phyloP scores from a whole-genome alignment of 495 filamentous ascomycete genomes.

The Hamigera avellanea region DNA sequence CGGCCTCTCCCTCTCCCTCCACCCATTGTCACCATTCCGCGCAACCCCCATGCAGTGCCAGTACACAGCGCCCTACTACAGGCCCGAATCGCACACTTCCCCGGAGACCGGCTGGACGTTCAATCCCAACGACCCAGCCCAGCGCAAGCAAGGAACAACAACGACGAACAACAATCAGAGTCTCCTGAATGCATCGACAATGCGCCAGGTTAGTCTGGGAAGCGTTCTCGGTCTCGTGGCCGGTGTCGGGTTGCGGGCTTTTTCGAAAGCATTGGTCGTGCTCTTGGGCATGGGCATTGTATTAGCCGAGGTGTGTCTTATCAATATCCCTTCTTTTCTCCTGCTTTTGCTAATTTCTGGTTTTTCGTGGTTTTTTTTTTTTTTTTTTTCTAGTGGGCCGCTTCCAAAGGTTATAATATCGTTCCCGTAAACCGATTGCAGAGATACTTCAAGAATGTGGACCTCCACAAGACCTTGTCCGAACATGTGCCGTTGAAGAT shows the following conservation, averaged over 20 bases:
- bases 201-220: constrained; percentile 59
- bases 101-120: constrained; percentile 19
- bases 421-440: constrained; percentile 50
- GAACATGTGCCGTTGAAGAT: constrained; percentile 68
- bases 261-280: constrained; percentile 63
- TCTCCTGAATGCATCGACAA: constrained; percentile 31
- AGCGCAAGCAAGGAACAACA: constrained; percentile 19
- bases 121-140: constrained; percentile 8
- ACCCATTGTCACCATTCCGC: constrained; percentile 28
- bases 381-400: constrained; percentile 46
- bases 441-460: constrained; percentile 42
- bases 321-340: too few species aligned
- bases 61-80: constrained; percentile 19
- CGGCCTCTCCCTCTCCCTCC: constrained; percentile 26
- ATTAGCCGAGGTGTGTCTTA: constrained; percentile 53
- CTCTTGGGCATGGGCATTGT: constrained; percentile 62
- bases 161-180: neutral
- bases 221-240: constrained; percentile 57
- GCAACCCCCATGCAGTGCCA: constrained; percentile 28
- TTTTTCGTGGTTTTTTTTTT: constrained; percentile 1
- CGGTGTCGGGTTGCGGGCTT: constrained; percentile 60
- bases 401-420: constrained; percentile 63
- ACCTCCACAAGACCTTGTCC: constrained; percentile 48
- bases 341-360: neutral
- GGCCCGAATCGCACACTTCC: constrained; percentile 7